Evolutionary conservation across 164 flowering plant genomes (phyloP), one percentile per base, ranked within the genome.

Genomic region (Tinospora cordifolia): DNA sequence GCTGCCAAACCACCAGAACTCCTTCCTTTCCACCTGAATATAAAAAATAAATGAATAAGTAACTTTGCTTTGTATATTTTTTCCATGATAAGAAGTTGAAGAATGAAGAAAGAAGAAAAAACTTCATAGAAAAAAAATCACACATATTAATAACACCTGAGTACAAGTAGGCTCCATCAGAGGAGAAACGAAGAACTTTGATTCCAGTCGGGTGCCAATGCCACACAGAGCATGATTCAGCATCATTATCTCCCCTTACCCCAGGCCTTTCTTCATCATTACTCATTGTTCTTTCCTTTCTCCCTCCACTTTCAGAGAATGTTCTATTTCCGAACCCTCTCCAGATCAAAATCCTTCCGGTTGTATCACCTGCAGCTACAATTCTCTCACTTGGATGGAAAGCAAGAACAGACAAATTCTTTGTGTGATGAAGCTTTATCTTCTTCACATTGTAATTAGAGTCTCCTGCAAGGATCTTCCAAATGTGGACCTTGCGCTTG

Each of bases 151-250:
- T 8, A 65, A 39, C 12, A 65, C 98, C 97, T 83, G 98, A 94
- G 74, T 83, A 92, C 40, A 92, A 40, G 79, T 94, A 89, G 27
- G 95, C 97, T 75, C 99, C 99, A 81, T 94, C 97, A 41, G 89
- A 83, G 67, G 97, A 90, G 74, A 94, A 94, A 34, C 69, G 80
- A 26, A 94, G 89, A 62, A 82, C 78, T 73, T 82, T 87, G 36
- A 94, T 91, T 83, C 83, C 87, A 59, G 84, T 70, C 76, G 97
- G 79, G 75, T 94, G 99, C 99, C 99, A 94, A 72, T 94, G 99
- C 97, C 93, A 89, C 66, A 97, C 90, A 34, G 99, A 73, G 78
- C 99, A 92, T 58, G 92, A 89, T 49, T 92, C 97, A 68, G 97
- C 93, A 87, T 94, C 97, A 80, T 90, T 91, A 78, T 81, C 75